These are phyloP conservation scores for Scutellaria minor DNA, from an alignment of 257 asterid species.

Conservation along the genomic window DNA sequence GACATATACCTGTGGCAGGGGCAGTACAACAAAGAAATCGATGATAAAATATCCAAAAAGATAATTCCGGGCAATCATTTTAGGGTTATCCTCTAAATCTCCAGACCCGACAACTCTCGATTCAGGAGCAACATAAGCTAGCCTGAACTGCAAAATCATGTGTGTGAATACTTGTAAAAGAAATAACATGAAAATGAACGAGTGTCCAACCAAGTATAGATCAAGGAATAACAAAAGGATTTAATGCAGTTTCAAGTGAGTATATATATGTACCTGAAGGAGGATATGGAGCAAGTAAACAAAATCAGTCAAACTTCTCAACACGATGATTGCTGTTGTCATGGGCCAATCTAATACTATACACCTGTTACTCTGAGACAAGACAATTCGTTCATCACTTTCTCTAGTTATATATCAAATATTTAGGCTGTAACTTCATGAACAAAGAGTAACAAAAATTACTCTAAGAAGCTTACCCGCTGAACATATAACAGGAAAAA, in stretches of 20 bases:
- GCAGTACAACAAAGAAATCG: constrained; percentile 69
- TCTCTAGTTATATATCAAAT: background rate
- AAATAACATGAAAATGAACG: no score
- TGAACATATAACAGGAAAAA: constrained; percentile 64
- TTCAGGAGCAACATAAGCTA: constrained; percentile 89
- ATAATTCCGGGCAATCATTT: constrained; percentile 71
- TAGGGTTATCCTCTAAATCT: constrained; percentile 78
- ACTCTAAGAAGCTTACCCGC: constrained; percentile 50
- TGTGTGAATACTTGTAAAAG: constrained; percentile 26
- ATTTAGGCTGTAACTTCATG: constrained; percentile 1
- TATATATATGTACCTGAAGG: constrained; percentile 72
- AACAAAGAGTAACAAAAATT: background rate
- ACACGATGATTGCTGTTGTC: constrained; percentile 57
- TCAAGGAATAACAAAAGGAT: constrained; percentile 10
- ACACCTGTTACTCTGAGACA: constrained; percentile 65
- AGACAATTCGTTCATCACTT: constrained; percentile 17
- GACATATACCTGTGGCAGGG: constrained; percentile 72
- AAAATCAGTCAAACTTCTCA: constrained; percentile 81
- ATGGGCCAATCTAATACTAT: constrained; percentile 60
- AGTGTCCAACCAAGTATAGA: constrained; percentile 11
- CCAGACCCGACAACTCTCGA: constrained; percentile 88
- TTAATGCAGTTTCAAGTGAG: constrained; percentile 5
- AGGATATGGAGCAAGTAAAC: constrained; percentile 73
- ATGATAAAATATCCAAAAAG: constrained; percentile 58
- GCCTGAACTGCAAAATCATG: constrained; percentile 71